These are phyloP conservation scores for Graphiopsis chlorocephala DNA, from an alignment of 2,329 filamentous ascomycete species.

Conservation along the genomic window DNA sequence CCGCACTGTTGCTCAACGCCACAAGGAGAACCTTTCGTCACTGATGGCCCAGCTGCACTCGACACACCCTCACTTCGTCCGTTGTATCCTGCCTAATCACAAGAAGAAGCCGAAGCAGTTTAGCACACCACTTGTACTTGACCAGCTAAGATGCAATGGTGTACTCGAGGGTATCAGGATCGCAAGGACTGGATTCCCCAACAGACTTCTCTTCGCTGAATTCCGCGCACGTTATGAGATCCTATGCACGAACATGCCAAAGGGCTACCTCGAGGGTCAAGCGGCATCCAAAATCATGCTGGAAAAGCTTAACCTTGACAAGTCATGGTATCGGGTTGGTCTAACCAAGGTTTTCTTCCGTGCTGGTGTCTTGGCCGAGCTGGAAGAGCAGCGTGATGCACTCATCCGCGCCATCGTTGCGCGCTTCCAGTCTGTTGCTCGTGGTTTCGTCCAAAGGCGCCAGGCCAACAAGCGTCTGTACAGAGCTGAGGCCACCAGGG, in stretches of 20 bases:
- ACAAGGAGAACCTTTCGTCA: conserved; percentile 97
- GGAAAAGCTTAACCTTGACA: conserved; percentile 82
- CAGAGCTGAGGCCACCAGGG: conserved; percentile 86
- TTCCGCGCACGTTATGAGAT: conserved; percentile 97
- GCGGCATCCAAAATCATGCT: conserved; percentile 81
- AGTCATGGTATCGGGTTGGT: conserved; percentile 84
- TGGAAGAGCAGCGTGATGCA: conserved; percentile 92
- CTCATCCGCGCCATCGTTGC: conserved; percentile 93
- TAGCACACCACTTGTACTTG: conserved; percentile 85
- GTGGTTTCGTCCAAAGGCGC: conserved; percentile 84
- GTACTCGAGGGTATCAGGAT: conserved; percentile 98
- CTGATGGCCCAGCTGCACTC: conserved; percentile 92
- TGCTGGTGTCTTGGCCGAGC: conserved; percentile 88
- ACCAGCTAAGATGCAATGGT: conserved; percentile 97
- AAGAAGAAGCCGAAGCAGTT: conserved; percentile 95
- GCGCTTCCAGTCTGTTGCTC: conserved; percentile 85
- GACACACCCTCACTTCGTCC: conserved; percentile 96
- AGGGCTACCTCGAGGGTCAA: conserved; percentile 87
- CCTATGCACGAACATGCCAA: conserved; percentile 82
- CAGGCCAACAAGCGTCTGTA: conserved; percentile 92
- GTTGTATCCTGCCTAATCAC: conserved; percentile 96
- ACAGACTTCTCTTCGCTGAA: conserved; percentile 85
- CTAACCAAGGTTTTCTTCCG: conserved; percentile 98
- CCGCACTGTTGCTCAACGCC: conserved; percentile 90
- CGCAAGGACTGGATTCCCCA: conserved; percentile 93